Base-by-base conservation (phyloP, 768 basidiomycete genomes). In the Epithele typhae region DNA sequence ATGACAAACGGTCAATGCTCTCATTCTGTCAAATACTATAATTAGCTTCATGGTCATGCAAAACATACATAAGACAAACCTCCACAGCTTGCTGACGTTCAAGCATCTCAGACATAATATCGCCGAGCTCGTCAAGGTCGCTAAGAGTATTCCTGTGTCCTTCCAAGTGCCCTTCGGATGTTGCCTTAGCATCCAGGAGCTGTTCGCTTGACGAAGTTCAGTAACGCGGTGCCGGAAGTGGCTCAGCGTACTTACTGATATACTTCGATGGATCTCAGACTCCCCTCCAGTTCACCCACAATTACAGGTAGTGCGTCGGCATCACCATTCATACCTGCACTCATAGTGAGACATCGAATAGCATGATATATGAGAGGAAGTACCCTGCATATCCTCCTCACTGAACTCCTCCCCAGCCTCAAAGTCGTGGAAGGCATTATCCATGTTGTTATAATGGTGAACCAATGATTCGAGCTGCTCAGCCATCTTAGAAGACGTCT, bases 41-140 rank as follows among this genome's bases (percentile, higher is more conserved):
- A n/a, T 14, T 22, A 32, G 24, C 46, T 2, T 12, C 14, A 8
- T 7, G 22, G 25, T 49, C 66, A 15, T 40, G n/a, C n/a, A n/a
- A n/a, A n/a, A n/a, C n/a, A n/a, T n/a, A n/a, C 9, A 32, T 32
- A 15, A 32, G 9, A 32, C 30, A 15, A 9, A 86, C 87, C 75
- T 91, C 85, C 5, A 87, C 76, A 5, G 65, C 64, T 43, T 85
- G 77, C 59, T 90, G 87, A 12, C 73, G 76, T 35, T 75, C 72
- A 5, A 92, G 63, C 84, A 92, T 88, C 43, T 84, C 82, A 0
- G 71, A 69, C 82, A 92, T 88, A 42, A 89, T 86, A 17, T 84
- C 81, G 1, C 82, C 89, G 3, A 92, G 72, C 54, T 84, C 81
- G 38, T 91, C 87, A 17, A 92, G 70, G 55, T 87, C 78, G 40